phyloP scores from a whole-genome alignment of 2,329 filamentous ascomycete species.

The Ilyonectria sp. region DNA sequence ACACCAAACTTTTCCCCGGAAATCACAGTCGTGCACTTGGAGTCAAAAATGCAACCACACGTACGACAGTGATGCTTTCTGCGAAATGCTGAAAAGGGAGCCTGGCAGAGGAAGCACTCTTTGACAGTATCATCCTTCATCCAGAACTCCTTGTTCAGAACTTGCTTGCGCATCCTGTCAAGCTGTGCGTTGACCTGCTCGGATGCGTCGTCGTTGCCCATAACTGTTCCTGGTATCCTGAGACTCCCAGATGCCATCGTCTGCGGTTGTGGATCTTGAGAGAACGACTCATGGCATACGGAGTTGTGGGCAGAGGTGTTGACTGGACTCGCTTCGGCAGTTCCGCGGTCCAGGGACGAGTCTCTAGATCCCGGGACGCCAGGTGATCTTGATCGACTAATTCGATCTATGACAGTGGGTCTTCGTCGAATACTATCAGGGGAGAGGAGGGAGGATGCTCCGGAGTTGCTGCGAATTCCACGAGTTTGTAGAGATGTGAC shows the following conservation, averaged over 20 bases:
- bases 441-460: constrained; percentile 54
- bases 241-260: constrained; percentile 62
- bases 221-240: constrained; percentile 70
- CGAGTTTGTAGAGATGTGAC: constrained; percentile 55
- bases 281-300: constrained; percentile 71
- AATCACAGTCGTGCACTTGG: constrained; percentile 94
- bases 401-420: constrained; percentile 70
- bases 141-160: constrained; percentile 97
- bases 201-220: constrained; percentile 67
- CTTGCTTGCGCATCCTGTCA: constrained; percentile 84
- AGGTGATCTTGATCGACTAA: constrained; percentile 63
- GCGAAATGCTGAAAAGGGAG: constrained; percentile 92
- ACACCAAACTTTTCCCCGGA: constrained; percentile 91
- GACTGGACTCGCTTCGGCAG: constrained; percentile 70
- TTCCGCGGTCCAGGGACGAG: constrained; percentile 72
- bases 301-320: constrained; percentile 72
- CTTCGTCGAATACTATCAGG: constrained; percentile 59
- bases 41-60: constrained; percentile 99
- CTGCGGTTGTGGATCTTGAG: constrained; percentile 61
- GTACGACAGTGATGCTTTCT: constrained; percentile 96
- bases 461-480: constrained; percentile 53
- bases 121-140: constrained; percentile 99
- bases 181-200: constrained; percentile 74
- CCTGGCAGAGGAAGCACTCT: constrained; percentile 94
- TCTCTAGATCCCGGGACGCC: constrained; percentile 66